Evolutionary conservation across 129 eudicot species (phyloP), one percentile per base, ranked within the genome.

Genomic region (Chrysanthemum lavandulifolium): DNA sequence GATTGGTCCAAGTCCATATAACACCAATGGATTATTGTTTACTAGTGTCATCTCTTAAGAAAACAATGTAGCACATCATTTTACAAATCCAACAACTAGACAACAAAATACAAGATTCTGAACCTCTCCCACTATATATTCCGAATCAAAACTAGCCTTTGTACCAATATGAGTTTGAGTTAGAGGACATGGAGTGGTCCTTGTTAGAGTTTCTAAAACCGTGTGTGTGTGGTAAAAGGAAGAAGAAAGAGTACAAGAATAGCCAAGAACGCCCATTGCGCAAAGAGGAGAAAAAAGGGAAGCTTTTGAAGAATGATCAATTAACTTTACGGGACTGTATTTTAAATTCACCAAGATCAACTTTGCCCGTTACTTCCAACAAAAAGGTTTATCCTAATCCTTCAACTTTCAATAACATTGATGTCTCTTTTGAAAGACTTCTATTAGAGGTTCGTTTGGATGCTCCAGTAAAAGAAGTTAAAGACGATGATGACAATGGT

Each of bases 341-440:
- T 10, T 5, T 73, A 61, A 61, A 48, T 29, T 73, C 77, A n/a
- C 77, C 77, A 61, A 73, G 60, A 47, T 14, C 69, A 13, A 2
- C 69, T 2, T 49, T 61, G 31, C 69, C 61, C 0, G 33, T 5
- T 73, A 49, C 73, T 79, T 60, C 75, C 54, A 82, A 69, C 56
- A 76, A 72, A 31, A 67, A 73, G 80, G 81, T 88, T 40, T 66
- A 82, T 59, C 95, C 90, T 45, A 72, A 33, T 15, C 73, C 74
- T 66, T 14, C 10, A 0, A 14, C 16, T 57, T 59, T 47, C 59
- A 58, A 25, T n/a, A 59, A 23, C n/a, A 58, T 56, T 10, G 47
- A 50, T 16, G 25, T 57, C 49, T 64, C 79, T 43, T 40, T 10
- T 45, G 68, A 48, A 45, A 67, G 21, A 14, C 53, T 49, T 60